Conservation (phyloP, 1,284 basidiomycete species). For the Somion occarium region DNA sequence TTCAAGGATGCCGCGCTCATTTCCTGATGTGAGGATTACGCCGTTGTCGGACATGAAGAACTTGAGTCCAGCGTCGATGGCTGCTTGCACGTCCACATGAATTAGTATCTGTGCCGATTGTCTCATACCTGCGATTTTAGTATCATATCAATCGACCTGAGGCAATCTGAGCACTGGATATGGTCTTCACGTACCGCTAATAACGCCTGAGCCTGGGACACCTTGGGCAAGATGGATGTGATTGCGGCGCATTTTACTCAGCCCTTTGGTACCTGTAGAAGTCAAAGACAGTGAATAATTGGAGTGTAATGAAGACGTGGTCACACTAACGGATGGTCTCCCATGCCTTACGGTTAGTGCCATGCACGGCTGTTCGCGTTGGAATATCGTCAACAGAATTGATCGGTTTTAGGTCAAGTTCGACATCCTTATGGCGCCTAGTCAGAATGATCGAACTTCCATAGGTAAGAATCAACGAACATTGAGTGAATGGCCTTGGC, state of each 20-base stretch:
- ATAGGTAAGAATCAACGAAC: conserved; percentile 35
- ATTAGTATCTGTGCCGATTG: conserved; percentile 68
- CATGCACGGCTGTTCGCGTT: conserved; percentile 65
- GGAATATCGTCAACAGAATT: conserved; percentile 59
- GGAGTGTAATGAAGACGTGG: background rate
- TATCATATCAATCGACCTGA: no score
- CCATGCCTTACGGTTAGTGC: conserved; percentile 70
- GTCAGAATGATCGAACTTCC: background rate
- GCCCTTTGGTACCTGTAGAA: conserved; percentile 53
- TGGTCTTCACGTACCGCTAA: conserved; percentile 59
- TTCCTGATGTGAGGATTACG: conserved; percentile 78
- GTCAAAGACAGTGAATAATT: background rate
- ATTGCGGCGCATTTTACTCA: conserved; percentile 83
- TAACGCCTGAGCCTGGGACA: conserved; percentile 54
- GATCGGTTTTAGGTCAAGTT: conserved; percentile 67
- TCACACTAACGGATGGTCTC: conserved; percentile 64
- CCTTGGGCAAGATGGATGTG: conserved; percentile 87
- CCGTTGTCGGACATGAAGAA: conserved; percentile 80
- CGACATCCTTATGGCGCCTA: conserved; percentile 42
- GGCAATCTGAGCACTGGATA: no score
- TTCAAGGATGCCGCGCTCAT: conserved; percentile 49
- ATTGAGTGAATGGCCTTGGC: conserved; percentile 89
- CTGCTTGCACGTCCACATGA: conserved; percentile 69
- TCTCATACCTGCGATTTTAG: conserved; percentile 71
- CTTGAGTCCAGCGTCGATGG: conserved; percentile 64